Evolutionary conservation across 371 early-diverging fungal species (phyloP), one percentile per base, ranked within the genome.

Genomic region (Saksenaea oblongispora): DNA sequence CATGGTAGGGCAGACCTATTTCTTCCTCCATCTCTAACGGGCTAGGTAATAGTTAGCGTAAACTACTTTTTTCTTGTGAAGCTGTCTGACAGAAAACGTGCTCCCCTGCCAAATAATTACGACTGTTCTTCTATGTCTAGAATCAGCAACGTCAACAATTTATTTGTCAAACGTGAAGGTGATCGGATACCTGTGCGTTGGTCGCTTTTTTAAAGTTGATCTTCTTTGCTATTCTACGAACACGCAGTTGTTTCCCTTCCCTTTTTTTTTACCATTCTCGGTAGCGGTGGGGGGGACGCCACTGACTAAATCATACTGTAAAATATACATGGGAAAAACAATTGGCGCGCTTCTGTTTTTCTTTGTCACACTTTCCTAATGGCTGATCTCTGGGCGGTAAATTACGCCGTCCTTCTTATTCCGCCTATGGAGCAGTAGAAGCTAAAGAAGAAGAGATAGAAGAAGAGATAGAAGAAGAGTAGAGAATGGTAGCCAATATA

Each of bases 321-420:
- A 47, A 47, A 22, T 17, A 17, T 47, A 47, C 51, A 22, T 22
- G 17, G 1, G 8, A 10, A 47, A 47, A 47, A 47, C 51, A 47
- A 22, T 22, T 47, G 51, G 51, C 51, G 24, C 17, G 24, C 51
- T 22, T 47, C 22, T 47, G 17, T 47, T 47, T 47, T 47, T 22
- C 24, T 41, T 47, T 47, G 51, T 47, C 51, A 47, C 24, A 47
- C 51, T 47, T 47, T 47, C 51, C 51, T 47, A 47, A 47, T 47
- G 51, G 7, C 51, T 22, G 24, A 10, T 47, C 22, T n/a, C 51
- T 47, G 51, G 51, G 51, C 51, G 51, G 51, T 47, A 47, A 47
- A 47, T 47, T 47, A 22, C 24, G 17, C 51, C 51, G 51, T 47
- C 24, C 22, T 22, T 17, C 18, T 22, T 22, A 22, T 47, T 47